Base-by-base conservation (phyloP, 768 basidiomycete genomes). In the Termitomyces sp. region DNA sequence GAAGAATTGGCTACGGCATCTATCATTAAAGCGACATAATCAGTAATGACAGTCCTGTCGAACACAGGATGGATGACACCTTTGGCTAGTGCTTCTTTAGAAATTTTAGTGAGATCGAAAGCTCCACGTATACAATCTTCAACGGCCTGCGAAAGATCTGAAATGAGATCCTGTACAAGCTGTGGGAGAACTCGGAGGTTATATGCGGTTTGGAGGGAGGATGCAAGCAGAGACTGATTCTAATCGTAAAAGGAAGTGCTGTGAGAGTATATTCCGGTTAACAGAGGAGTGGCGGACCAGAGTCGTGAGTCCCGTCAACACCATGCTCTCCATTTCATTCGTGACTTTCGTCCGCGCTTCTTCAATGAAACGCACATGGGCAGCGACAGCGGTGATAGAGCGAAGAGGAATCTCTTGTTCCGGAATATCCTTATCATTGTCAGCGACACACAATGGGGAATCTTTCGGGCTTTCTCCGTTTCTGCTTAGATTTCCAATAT, bases 201-300 rank as follows among this genome's bases (percentile, higher is more conserved):
- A 71, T 93, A 90, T 4, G 96, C 94, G 1, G 94, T 98, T 76
- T 98, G 97, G 12, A 99, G 78, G 0, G 96, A 93, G 1, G 93
- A 94, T 0, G 95, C 93, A 1, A 99, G 79, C 17, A 96, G 72
- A 1, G 93, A 84, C 72, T 92, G 94, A 65, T 98, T 90, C 94
- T 97, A 60, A 30, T 40, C 54, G 56, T 30, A 48, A 23, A 21
- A 44, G 41, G 48, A 26, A 35, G 62, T 43, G 53, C 53, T 56
- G 51, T 41, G 17, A 60, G 28, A 56, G 50, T 43, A 43, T 33
- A 35, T n/a, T 31, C 26, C 15, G 41, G 2, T 15, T 21, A 37
- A 35, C 30, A 40, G 28, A 43, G 37, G 44, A 49, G n/a, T 23
- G 31, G 76, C 86, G 54, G 61, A 95, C 96, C 57, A 94, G 70